Evolutionary conservation across 1,284 basidiomycete species (phyloP).

Genomic region (Stereum hirsutum): DNA sequence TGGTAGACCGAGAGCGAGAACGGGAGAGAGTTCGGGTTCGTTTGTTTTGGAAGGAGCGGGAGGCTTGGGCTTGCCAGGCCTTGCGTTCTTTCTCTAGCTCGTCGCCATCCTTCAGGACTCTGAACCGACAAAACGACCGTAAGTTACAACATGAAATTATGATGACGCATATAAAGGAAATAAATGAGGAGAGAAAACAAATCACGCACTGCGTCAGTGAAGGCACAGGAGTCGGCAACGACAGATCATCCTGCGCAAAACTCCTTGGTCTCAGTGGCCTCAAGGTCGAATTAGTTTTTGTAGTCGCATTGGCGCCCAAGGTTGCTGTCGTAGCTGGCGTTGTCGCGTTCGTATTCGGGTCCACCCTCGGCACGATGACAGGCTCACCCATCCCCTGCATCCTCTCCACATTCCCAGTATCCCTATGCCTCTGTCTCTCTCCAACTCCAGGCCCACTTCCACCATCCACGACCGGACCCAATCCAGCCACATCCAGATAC

Average conservation of each 20-base stretch:
- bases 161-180: neutral
- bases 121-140: conserved; percentile 15
- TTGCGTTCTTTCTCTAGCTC: conserved; percentile 51
- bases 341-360: too few species aligned
- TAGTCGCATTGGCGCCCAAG: conserved; percentile 8
- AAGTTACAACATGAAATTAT: neutral
- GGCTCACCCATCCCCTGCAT: too few species aligned
- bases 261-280: conserved; percentile 42
- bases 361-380: too few species aligned
- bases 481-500: too few species aligned
- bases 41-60: conserved; percentile 55
- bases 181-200: neutral
- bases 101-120: conserved; percentile 57
- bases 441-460: too few species aligned
- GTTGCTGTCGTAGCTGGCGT: conserved; percentile 9
- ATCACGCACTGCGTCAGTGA: conserved; percentile 46
- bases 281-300: neutral
- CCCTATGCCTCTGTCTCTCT: too few species aligned
- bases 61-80: conserved; percentile 55
- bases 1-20: conserved; percentile 49
- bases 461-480: too few species aligned
- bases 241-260: conserved; percentile 49
- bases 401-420: too few species aligned
- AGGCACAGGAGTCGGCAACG: conserved; percentile 47
- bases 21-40: conserved; percentile 52